Evolutionary conservation across 176 grass and related monocot species (phyloP), one percentile per base, ranked within the genome.

Genomic region (Dactylis glomerata): DNA sequence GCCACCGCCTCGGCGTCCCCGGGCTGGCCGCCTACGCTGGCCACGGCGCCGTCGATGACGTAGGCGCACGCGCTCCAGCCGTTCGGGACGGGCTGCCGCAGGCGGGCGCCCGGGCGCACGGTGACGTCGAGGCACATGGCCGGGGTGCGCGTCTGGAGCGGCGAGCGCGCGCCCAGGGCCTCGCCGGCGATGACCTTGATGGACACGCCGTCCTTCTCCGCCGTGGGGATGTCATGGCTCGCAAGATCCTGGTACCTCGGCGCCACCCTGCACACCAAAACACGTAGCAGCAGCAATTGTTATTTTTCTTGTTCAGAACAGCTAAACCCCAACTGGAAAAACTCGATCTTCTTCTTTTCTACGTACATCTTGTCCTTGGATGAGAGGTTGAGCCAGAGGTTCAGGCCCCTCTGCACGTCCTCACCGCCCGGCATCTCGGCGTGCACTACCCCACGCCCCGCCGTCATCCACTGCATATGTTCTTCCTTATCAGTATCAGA

Each of bases 381-480:
- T 44, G 95, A 42, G 75, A 98, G 95, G 85, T 98, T 98, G 74
- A 98, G 80, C 92, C 91, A 92, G 75, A 98, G 73, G 58, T 88
- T 92, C 75, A 98, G 84, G 28, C 92, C 95, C 33, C 90, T 80
- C 66, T 95, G 86, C 17, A 95, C 88, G 38, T 89, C 91, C 3
- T 75, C 34, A 33, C 91, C 91, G 59, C 71, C 89, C 3, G 92
- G 91, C 95, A 93, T 86, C 88, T 98, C 95, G 5, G 95, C 88
- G 91, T 98, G 95, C 86, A 98, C 92, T 32, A 98, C 92, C 12
- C 95, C 95, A 9, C 95, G 93, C 68, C 95, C 95, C 19, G 89
- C 95, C 26, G 92, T 98, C 95, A 93, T 90, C 95, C 92, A 98
- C 92, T 50, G 47, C 47, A 50, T 50, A 50, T 50, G 7, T 51